Evolutionary conservation across 192 early-diverging fungal species (phyloP).

Genomic region (Jimgerdemannia lactiflua): DNA sequence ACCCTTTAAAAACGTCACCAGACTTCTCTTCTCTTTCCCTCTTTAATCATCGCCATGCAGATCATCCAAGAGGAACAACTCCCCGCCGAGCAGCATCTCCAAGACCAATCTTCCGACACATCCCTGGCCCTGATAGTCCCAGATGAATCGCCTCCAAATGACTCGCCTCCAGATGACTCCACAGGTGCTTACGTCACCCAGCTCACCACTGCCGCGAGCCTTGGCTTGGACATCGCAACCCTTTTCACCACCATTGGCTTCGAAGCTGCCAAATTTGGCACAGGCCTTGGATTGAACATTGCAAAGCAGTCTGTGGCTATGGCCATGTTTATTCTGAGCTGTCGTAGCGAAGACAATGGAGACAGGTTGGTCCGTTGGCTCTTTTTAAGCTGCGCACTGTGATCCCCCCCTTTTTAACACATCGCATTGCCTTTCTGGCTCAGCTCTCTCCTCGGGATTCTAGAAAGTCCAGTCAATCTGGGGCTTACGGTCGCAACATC

Average conservation of each 20-base stretch:
- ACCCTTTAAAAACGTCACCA: too few species aligned
- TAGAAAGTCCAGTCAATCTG: not conserved
- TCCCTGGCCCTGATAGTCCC: too few species aligned
- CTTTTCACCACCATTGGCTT: conserved; percentile 10
- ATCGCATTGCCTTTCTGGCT: not conserved
- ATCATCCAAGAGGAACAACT: too few species aligned
- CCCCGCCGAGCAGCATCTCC: too few species aligned
- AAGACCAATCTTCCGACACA: too few species aligned
- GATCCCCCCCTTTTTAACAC: not conserved
- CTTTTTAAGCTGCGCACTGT: too few species aligned
- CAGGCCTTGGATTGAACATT: conserved; percentile 10
- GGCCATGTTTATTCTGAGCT: not conserved
- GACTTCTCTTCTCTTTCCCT: too few species aligned
- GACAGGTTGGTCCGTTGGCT: not conserved
- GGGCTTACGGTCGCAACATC: conserved; percentile 6
- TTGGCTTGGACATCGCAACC: conserved; percentile 14
- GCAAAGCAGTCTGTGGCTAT: conserved; percentile 3
- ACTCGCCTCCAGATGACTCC: too few species aligned
- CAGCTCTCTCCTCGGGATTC: not conserved
- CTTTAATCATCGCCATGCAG: too few species aligned
- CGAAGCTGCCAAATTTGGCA: conserved; percentile 9
- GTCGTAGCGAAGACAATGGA: not conserved
- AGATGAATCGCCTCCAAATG: too few species aligned
- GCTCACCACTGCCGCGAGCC: not conserved
- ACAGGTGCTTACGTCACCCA: not conserved